phyloP scores from a whole-genome alignment of 2,329 filamentous ascomycete genomes.

The Colletotrichum chrysophilum region DNA sequence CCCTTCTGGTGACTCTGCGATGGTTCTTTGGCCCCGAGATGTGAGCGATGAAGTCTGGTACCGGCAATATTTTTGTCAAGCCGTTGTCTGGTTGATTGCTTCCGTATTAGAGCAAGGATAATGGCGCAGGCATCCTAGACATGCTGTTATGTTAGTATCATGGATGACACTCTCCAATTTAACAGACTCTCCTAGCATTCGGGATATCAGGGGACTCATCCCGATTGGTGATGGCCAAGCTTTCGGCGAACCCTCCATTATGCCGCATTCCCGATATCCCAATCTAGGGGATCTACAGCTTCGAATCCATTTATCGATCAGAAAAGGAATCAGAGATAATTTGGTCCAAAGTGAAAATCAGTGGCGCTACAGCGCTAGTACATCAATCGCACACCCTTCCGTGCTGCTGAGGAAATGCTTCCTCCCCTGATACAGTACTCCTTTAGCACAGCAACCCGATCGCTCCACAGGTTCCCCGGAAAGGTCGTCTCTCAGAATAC shows the following conservation, averaged over 20 bases:
- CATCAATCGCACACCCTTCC: fast-evolving
- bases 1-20: no score
- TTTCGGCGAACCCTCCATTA: neutral
- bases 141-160: neutral
- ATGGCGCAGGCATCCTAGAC: neutral
- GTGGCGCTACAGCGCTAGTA: neutral
- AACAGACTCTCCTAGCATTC: neutral
- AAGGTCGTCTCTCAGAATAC: neutral
- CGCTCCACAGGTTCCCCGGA: neutral
- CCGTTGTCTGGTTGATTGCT: neutral
- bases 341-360: fast-evolving
- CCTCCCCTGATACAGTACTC: no score
- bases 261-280: neutral
- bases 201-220: neutral
- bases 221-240: neutral
- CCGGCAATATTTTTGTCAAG: neutral
- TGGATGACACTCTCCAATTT: neutral
- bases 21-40: no score
- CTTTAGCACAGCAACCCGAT: no score
- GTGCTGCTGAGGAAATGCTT: neutral
- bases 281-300: no score
- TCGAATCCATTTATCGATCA: neutral
- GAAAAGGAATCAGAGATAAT: neutral
- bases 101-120: neutral
- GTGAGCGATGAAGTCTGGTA: no score